A percentile compares a stretch with the other conserved stretches of the same genome.
These are phyloP conservation scores for Nidularia pulvinata DNA, from an alignment of 768 basidiomycete species.

Conservation along the genomic window DNA sequence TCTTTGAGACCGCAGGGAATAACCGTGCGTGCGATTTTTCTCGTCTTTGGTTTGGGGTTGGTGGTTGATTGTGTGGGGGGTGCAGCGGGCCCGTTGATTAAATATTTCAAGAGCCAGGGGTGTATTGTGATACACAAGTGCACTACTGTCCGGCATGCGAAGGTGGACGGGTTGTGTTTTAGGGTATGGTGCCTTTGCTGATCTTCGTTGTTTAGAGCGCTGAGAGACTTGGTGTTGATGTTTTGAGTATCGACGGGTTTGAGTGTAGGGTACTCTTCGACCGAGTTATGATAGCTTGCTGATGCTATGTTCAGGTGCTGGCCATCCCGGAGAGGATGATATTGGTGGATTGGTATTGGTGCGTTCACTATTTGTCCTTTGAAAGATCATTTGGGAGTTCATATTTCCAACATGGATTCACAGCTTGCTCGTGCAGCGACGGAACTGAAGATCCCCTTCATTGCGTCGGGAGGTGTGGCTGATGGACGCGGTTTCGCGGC, in stretches of 20 bases:
- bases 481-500: conserved; percentile 85
- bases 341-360: conserved; percentile 88
- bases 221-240: conserved; percentile 79
- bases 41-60: neutral
- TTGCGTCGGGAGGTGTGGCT: conserved; percentile 91
- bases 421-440: conserved; percentile 87
- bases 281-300: conserved; percentile 2
- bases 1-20: conserved; percentile 94
- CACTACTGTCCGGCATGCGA: conserved; percentile 83
- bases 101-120: conserved; percentile 76
- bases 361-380: conserved; percentile 5
- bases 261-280: conserved; percentile 57
- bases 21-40: conserved; percentile 60
- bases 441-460: conserved; percentile 81
- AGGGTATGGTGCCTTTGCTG: neutral
- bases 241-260: conserved; percentile 88
- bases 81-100: conserved; percentile 75
- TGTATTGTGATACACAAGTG: conserved; percentile 91
- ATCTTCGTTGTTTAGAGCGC: conserved; percentile 35
- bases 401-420: conserved; percentile 1
- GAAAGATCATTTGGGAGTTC: neutral
- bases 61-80: neutral
- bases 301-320: conserved; percentile 59
- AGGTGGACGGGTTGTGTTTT: too few species aligned
- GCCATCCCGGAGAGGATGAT: conserved; percentile 95